Percentiles rank a stretch among this genome's conserved stretches.
These are phyloP conservation scores for Trametes sanguinea DNA, from an alignment of 768 basidiomycete genomes.

Conservation along the genomic window DNA sequence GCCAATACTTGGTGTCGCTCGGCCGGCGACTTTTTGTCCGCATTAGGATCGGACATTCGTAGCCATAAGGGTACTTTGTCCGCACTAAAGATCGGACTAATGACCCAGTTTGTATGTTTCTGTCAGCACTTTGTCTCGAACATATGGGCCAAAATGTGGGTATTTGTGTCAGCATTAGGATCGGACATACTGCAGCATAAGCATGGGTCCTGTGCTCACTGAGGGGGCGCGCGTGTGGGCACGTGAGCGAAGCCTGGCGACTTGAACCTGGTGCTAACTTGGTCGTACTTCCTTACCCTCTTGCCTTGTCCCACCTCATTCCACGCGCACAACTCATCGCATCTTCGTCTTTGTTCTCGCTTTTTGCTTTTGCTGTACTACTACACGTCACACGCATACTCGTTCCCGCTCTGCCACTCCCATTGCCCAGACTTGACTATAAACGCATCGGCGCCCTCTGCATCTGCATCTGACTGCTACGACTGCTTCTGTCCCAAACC, in stretches of 20 bases:
- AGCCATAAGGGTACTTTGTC: no score
- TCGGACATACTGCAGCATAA: no score
- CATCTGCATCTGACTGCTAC: background rate
- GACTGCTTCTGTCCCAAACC: background rate
- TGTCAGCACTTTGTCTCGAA: no score
- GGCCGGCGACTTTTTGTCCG: no score
- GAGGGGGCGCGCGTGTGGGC: background rate
- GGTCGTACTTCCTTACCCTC: background rate
- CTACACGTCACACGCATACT: background rate
- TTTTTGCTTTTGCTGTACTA: background rate
- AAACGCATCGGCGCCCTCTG: background rate
- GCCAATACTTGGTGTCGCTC: no score
- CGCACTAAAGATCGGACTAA: no score
- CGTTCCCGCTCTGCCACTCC: background rate
- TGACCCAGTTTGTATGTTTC: no score
- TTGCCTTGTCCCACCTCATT: background rate
- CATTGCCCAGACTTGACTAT: background rate
- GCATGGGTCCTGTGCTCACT: no score
- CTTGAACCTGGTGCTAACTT: slow-evolving; percentile 6
- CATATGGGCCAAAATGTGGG: no score
- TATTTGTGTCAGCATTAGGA: no score
- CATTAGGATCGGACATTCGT: no score
- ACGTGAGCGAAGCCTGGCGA: slow-evolving; percentile 12
- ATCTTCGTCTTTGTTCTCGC: background rate
- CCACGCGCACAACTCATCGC: background rate